Evolutionary conservation across 768 basidiomycete genomes (phyloP), one percentile per base, ranked within the genome.

Genomic region (Auricularia auricula-judae): DNA sequence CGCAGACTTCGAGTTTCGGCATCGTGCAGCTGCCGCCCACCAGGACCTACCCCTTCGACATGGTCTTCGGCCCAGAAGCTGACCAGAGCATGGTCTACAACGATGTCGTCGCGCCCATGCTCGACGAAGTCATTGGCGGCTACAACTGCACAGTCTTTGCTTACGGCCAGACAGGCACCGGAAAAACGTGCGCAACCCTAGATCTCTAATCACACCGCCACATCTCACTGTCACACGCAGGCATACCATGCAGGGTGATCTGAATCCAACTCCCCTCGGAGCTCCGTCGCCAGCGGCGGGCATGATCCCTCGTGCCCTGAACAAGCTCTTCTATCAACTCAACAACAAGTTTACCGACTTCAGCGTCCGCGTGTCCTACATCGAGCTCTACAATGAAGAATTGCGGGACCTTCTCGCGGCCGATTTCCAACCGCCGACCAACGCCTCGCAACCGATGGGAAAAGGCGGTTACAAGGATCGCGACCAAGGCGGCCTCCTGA

Each of bases 141-240:
- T 99, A 97, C 79, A 98, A 98, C 72, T 98, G 96, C 72, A 96
- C 93, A 0, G 79, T 99, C 23, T 98, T 98, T 75, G 95, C 95
- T 3, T 99, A 99, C 72, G 97, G 97, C 1, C 97, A 98, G 74
- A 98, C 97, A 0, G 97, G 97, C 0, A 98, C 97, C 0, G 97
- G 97, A 23, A 99, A 99, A 78, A 98, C 97, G 93, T 97, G 73
- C 70, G 91, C 29, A 29, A 29, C 29, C 29, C 29, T 29, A 29
- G 29, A 29, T 29, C 29, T 29, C 29, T 29, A 29, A 29, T 29
- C 2, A 29, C 29, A 29, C 29, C 29, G 29, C 29, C 12, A 7
- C 39, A 42, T 42, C 39, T 42, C 39, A 29, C 29, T 29, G 29
- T 29, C 29, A 29, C 29, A 29, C 29, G 29, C 67, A 80, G 78